A percentile compares a stretch with the other conserved stretches of the same genome.
phyloP scores from a whole-genome alignment of 139 green algal species.

The Ettlia oleoabundans region DNA sequence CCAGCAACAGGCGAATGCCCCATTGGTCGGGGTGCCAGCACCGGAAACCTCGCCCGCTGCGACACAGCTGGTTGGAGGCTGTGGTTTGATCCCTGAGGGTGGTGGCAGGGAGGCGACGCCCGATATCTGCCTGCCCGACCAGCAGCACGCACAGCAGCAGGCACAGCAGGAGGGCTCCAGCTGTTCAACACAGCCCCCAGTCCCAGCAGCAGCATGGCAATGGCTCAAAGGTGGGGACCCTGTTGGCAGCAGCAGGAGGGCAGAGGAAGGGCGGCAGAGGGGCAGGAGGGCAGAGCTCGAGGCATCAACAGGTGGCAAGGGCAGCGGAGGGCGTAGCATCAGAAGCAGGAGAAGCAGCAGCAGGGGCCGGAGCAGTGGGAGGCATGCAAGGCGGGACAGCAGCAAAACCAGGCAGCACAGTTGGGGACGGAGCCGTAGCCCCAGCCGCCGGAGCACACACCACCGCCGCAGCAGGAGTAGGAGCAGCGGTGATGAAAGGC shows the following conservation, averaged over 20 bases:
- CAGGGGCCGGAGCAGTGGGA: background rate
- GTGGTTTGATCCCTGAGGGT: no score
- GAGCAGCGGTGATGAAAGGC: background rate
- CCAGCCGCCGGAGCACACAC: background rate
- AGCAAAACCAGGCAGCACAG: background rate
- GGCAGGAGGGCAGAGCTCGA: background rate
- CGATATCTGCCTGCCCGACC: no score
- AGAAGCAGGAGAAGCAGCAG: background rate
- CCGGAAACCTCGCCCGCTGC: no score
- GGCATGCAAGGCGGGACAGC: background rate
- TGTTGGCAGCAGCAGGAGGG: background rate
- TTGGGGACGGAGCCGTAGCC: background rate
- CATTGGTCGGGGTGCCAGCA: no score
- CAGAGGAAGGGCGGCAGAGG: background rate
- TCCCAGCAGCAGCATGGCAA: background rate
- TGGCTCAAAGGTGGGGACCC: background rate
- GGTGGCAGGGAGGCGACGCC: no score
- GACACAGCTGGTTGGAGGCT: no score
- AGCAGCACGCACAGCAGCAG: no score
- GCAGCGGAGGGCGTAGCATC: background rate
- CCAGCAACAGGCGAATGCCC: no score
- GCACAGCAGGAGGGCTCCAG: background rate
- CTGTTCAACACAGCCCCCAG: background rate
- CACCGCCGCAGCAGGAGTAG: background rate
- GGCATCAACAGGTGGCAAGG: background rate